phyloP scores from a whole-genome alignment of 2,329 filamentous ascomycete genomes.

The Aspergillus sp. region DNA sequence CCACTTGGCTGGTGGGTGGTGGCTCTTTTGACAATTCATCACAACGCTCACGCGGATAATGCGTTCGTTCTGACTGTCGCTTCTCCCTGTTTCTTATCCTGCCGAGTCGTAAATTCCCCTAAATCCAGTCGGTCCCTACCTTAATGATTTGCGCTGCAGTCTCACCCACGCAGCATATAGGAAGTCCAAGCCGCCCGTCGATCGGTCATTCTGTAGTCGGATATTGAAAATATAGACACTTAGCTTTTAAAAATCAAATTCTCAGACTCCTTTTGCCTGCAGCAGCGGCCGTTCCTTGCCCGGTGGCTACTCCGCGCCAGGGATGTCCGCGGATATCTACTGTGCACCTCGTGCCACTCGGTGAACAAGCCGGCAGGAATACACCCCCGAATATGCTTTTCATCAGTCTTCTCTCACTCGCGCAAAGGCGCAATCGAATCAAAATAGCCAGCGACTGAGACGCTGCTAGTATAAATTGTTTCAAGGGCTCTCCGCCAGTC shows the following conservation, averaged over 20 bases:
- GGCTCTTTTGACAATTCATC: slow-evolving; percentile 10
- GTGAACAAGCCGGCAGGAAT: neutral
- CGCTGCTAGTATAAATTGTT: slow-evolving; percentile 10
- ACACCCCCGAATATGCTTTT: neutral
- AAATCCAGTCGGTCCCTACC: neutral
- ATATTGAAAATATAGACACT: neutral
- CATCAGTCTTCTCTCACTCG: neutral
- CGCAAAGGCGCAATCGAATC: slow-evolving; percentile 4
- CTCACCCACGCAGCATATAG: neutral
- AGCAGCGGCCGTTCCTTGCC: neutral
- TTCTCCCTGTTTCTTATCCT: neutral
- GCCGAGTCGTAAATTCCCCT: neutral
- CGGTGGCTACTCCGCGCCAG: neutral
- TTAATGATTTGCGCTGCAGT: slow-evolving; percentile 5
- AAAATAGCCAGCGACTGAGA: slow-evolving; percentile 3
- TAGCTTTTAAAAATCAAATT: neutral
- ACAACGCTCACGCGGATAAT: neutral
- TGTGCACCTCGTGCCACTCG: neutral
- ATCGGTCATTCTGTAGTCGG: neutral
- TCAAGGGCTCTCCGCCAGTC: slow-evolving; percentile 11
- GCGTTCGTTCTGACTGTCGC: neutral
- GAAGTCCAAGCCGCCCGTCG: neutral
- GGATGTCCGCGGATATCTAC: neutral
- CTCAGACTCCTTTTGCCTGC: neutral
- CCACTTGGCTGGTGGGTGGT: slow-evolving; percentile 10